phyloP scores from a whole-genome alignment of 2,329 filamentous ascomycete genomes.

The Penicillium sp. region DNA sequence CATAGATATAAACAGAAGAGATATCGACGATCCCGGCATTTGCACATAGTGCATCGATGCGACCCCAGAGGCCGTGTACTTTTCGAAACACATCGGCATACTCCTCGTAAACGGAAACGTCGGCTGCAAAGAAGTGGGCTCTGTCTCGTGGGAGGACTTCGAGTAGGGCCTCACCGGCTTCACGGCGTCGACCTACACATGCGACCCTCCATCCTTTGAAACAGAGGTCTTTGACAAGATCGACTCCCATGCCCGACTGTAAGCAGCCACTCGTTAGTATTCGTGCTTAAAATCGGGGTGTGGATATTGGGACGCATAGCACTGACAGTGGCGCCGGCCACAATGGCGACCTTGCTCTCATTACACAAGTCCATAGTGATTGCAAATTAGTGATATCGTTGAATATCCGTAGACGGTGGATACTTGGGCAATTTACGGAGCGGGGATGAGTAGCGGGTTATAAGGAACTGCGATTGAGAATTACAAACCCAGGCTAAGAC shows the following conservation, averaged over 20 bases:
- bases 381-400: neutral
- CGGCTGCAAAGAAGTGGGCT: constrained; percentile 47
- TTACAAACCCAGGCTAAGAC: neutral
- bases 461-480: neutral
- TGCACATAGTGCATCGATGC: constrained; percentile 52
- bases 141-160: constrained; percentile 29
- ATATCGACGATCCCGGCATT: constrained; percentile 56
- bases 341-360: constrained; percentile 38
- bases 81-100: constrained; percentile 47
- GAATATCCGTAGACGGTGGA: neutral
- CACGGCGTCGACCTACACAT: constrained; percentile 41
- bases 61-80: constrained; percentile 48
- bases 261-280: neutral
- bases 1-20: constrained; percentile 49
- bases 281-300: neutral
- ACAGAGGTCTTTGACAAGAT: constrained; percentile 43
- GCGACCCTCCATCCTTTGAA: constrained; percentile 36
- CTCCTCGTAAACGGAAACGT: constrained; percentile 51
- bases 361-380: constrained; percentile 13
- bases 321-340: constrained; percentile 47
- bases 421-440: neutral
- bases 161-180: constrained; percentile 37
- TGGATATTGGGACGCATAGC: neutral
- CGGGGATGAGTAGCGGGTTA: neutral
- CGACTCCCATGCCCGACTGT: constrained; percentile 53